Evolutionary conservation across 2,329 filamentous ascomycete species (phyloP).

Genomic region (Teratosphaeria nubilosa): DNA sequence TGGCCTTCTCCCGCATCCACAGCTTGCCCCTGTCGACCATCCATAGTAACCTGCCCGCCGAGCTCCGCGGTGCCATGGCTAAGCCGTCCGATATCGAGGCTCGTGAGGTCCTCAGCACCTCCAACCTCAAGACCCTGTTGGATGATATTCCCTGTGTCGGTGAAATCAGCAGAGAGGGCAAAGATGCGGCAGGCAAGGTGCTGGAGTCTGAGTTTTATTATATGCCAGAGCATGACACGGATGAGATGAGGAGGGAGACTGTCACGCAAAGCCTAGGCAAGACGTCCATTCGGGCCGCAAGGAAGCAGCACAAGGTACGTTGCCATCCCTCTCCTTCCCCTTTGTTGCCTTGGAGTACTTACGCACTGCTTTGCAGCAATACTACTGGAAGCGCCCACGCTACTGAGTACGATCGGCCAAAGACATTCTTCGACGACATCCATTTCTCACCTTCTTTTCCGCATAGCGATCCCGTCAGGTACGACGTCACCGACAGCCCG

Average conservation of each 20-base stretch:
- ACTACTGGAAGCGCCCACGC: slow-evolving; percentile 58
- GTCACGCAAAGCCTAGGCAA: slow-evolving; percentile 81
- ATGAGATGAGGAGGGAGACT: slow-evolving; percentile 66
- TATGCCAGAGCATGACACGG: slow-evolving; percentile 73
- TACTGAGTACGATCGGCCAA: slow-evolving; percentile 12
- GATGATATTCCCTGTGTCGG: slow-evolving; percentile 71
- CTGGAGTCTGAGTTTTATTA: slow-evolving; percentile 98
- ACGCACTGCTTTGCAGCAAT: slow-evolving; percentile 44
- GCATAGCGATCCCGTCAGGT: slow-evolving; percentile 5
- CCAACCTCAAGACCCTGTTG: slow-evolving; percentile 60
- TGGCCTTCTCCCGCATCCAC: slow-evolving; percentile 86
- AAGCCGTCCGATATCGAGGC: slow-evolving; percentile 21
- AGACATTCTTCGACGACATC: background rate
- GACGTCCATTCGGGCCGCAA: slow-evolving; percentile 76
- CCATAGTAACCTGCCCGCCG: slow-evolving; percentile 69
- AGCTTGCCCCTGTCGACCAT: slow-evolving; percentile 87
- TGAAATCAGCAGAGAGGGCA: slow-evolving; percentile 80
- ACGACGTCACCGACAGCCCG: background rate
- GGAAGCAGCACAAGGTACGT: slow-evolving; percentile 93
- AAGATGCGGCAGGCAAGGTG: slow-evolving; percentile 87
- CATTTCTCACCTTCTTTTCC: background rate
- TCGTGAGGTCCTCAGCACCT: slow-evolving; percentile 40
- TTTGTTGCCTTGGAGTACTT: background rate
- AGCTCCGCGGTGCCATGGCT: slow-evolving; percentile 29
- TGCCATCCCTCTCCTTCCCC: background rate